Evolutionary conservation across 179 eudicot species (phyloP).

Genomic region (Actinidia arguta): DNA sequence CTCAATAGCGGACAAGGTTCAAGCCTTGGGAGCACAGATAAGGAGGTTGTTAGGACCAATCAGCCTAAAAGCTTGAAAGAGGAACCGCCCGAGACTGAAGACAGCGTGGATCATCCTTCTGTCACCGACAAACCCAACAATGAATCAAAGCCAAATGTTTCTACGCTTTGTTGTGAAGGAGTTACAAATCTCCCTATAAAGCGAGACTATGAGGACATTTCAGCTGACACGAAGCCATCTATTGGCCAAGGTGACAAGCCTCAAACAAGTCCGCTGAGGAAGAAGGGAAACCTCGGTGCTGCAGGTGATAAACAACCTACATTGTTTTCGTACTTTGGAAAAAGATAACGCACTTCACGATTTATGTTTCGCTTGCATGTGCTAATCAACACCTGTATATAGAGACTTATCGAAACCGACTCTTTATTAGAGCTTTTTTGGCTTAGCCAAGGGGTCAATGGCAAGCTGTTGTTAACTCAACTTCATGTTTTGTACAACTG

Average conservation of each 20-base stretch:
- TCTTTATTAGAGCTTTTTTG: background rate
- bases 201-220: conserved; percentile 45
- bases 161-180: conserved; percentile 8
- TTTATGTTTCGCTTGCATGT: background rate
- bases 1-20: conserved; percentile 23
- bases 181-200: conserved; percentile 28
- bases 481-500: background rate
- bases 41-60: conserved; percentile 19
- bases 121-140: background rate
- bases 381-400: background rate
- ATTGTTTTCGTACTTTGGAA: conserved; percentile 53
- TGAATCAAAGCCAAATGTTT: conserved; percentile 25
- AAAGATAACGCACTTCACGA: conserved; percentile 27
- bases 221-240: conserved; percentile 33
- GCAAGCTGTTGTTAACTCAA: too few relatives aligned
- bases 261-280: conserved; percentile 36
- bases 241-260: conserved; percentile 21
- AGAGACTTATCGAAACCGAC: background rate
- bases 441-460: too few relatives aligned
- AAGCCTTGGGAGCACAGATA: conserved; percentile 17
- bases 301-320: conserved; percentile 56
- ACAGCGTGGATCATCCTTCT: background rate
- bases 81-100: conserved; percentile 33
- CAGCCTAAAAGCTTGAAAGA: conserved; percentile 36
- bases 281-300: conserved; percentile 33